Evolutionary conservation across 1,284 basidiomycete species (phyloP), one percentile per base, ranked within the genome.

Genomic region (Ceratobasidium sp.): DNA sequence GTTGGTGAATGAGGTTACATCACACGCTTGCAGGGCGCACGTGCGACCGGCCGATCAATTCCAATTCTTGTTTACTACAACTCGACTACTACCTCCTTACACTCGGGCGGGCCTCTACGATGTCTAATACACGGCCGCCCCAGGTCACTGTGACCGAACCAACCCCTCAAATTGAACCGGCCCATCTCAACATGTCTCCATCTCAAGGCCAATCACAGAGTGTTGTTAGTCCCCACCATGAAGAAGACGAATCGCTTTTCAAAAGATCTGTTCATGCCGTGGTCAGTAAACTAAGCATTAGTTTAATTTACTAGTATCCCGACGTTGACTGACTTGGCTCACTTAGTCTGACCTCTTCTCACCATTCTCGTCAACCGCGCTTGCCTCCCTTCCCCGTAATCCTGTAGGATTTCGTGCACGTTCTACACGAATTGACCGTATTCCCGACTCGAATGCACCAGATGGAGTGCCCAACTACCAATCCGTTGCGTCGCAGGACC

Each of bases 281-380:
- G 51, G 73, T 75, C 25, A 25, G 73, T 65, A 43, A 22, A 40
- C 8, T 4, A 17, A 29, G 17, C 1, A 6, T 32, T n/a, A 17
- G 6, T 22, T 40, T 49, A 51, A 29, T 19, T 44, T n/a, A 43
- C 40, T 44, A 5, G 22, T 2, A n/a, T 9, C 44, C 11, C 1
- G 5, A 34, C 64, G 73, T 52, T 75, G 86, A 51, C 90, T 90
- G 46, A 7, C 46, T 1, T 19, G 3, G 5, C n/a, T 43, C 90
- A 87, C 87, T 0, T 87, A 92, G 84, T 81, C 86, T 43, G 89
- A 90, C 61, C 74, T 90, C 34, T 82, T 92, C 57, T 88, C 88
- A 0, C 93, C 93, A 0, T 94, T 94, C 84, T 93, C 92, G 0
- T 84, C 89, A 1, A 84, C 88, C 0, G 92, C 92, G 0, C 86